Evolutionary conservation across 305 asterid species (phyloP), one percentile per base, ranked within the genome.

Genomic region (Rubia tinctorum): DNA sequence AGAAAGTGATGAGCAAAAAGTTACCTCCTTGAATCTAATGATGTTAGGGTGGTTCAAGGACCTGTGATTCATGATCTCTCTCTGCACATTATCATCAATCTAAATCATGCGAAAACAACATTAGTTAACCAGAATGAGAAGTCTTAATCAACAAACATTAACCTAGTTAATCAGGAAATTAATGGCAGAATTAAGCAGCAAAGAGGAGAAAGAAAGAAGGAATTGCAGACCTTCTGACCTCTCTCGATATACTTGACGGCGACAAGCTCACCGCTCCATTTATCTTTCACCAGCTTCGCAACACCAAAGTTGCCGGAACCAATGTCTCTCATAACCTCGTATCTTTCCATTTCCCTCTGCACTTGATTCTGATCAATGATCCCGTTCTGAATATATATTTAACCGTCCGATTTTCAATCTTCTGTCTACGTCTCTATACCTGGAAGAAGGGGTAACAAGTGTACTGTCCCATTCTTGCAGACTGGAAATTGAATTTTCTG

Each of bases 241-340:
- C 98, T 88, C 76, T 91, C 96, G 71, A 92, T 92, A 87, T 88
- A 88, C 85, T 92, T 92, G 73, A 92, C 87, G 58, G 98, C 98
- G 78, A 71, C 84, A 40, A 89, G 88, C 68, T 87, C 91, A 66
- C 85, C 86, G 51, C 75, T 86, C 82, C 72, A 74, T 73, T 68
- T 84, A 84, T 93, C 97, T 71, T 68, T 92, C 30, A 86, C 98
- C 60, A 92, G 89, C 86, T 86, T 92, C 6, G 98, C 97, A 37
- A 92, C 97, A 61, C 96, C 97, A 76, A 91, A 91, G 71, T 90
- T 90, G 66, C 98, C 98, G 69, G 94, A 90, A 40, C 98, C 98
- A 20, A 92, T 78, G 71, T 89, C 91, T 75, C 91, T 92, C 84
- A 88, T 55, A 63, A 86, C 76, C 79, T 92, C 98, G 63, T 86